These are phyloP conservation scores for Gossypium stocksii DNA, from an alignment of 345 rosid genomes.

Conservation along the genomic window DNA sequence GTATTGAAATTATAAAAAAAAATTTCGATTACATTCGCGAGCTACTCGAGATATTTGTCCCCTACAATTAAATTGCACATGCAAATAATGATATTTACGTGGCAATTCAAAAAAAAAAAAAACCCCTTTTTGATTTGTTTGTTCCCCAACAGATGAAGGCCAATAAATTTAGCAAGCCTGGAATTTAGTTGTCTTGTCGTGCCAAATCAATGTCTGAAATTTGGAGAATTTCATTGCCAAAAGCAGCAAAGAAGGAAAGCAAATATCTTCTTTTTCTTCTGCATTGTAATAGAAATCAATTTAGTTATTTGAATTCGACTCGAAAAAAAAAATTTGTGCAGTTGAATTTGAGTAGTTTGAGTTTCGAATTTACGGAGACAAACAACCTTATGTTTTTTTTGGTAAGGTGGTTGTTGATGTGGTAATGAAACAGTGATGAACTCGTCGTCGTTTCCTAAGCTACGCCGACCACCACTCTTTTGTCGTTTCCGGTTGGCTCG, in stretches of 20 bases:
- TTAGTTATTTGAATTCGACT: no score
- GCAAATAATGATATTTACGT: background rate
- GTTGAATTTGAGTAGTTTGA: no score
- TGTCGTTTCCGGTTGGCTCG: no score
- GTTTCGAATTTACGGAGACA: constrained; percentile 34
- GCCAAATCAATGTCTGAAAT: background rate
- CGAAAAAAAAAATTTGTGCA: no score
- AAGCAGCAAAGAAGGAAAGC: constrained; percentile 79
- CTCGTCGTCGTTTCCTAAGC: constrained; percentile 32
- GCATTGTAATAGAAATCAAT: constrained; percentile 26
- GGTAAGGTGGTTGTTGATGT: background rate
- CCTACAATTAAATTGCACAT: background rate
- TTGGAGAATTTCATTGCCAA: constrained; percentile 33
- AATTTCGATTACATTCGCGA: no score
- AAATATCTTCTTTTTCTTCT: constrained; percentile 70
- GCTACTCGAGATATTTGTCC: no score
- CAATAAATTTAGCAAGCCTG: no score
- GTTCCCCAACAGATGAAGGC: background rate
- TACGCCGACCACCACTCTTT: no score
- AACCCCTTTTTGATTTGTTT: background rate
- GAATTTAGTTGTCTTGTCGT: no score
- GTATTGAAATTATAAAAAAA: no score
- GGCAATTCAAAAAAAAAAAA: background rate
- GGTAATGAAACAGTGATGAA: constrained; percentile 25
- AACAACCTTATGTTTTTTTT: constrained; percentile 20